These are phyloP conservation scores for Cryptococcus hybrid DNA, from an alignment of 1,284 basidiomycete genomes.

Conservation along the genomic window DNA sequence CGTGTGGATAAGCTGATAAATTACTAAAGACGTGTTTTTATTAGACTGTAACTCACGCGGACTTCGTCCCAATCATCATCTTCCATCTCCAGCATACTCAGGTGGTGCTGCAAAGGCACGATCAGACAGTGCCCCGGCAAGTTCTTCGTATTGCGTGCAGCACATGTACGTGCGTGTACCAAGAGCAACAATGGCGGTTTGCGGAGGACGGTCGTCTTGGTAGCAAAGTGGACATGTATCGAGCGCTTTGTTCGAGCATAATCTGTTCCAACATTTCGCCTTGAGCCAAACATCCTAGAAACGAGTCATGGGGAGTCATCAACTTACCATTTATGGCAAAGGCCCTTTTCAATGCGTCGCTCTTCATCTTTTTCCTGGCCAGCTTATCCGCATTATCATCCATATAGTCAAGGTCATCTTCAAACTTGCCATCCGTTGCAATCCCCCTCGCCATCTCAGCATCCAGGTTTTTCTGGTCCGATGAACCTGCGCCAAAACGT, in stretches of 20 bases:
- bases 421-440: conserved; percentile 79
- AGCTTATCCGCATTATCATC: conserved; percentile 95
- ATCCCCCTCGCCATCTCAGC: conserved; percentile 85
- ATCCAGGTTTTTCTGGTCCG: conserved; percentile 88
- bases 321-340: conserved; percentile 88
- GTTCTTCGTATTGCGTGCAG: conserved; percentile 79
- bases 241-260: conserved; percentile 87
- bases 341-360: conserved; percentile 91
- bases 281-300: neutral
- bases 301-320: conserved; percentile 5
- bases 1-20: neutral
- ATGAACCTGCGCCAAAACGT: conserved; percentile 78
- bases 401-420: conserved; percentile 88
- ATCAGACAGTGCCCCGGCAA: conserved; percentile 86
- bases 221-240: conserved; percentile 85
- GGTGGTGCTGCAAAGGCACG: conserved; percentile 90
- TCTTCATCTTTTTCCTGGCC: conserved; percentile 89
- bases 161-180: conserved; percentile 87
- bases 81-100: conserved; percentile 88
- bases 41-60: conserved; percentile 58
- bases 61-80: conserved; percentile 99
- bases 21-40: conserved; percentile 7
- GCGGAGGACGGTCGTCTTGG: conserved; percentile 82
- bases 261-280: conserved; percentile 55
- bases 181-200: conserved; percentile 81